Evolutionary conservation across 2,329 filamentous ascomycete genomes (phyloP).

Genomic region (Diaporthe destruens): DNA sequence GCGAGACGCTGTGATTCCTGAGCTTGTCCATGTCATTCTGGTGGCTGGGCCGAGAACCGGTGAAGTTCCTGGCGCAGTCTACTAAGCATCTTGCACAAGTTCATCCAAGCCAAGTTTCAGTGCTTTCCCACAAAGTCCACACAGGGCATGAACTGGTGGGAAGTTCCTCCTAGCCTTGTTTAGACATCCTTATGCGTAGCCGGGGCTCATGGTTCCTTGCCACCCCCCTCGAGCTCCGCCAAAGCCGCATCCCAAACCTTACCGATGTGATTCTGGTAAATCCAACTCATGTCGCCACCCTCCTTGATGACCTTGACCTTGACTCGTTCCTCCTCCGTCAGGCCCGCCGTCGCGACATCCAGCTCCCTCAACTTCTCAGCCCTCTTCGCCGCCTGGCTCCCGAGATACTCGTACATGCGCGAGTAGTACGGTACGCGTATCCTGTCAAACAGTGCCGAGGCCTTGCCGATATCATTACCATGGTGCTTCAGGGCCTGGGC

Average conservation of each 20-base stretch:
- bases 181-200: background rate
- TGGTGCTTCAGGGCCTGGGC: slow-evolving; percentile 47
- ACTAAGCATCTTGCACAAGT: too few species aligned
- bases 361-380: slow-evolving; percentile 37
- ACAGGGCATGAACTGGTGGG: background rate
- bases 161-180: background rate
- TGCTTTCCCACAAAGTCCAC: background rate
- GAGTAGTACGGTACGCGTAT: slow-evolving; percentile 50
- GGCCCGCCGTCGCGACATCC: slow-evolving; percentile 31
- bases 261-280: slow-evolving; percentile 43
- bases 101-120: background rate
- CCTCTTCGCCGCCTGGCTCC: slow-evolving; percentile 24
- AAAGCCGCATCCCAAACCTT: slow-evolving; percentile 39
- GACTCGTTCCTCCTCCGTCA: slow-evolving; percentile 41
- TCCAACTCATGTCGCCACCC: slow-evolving; percentile 42
- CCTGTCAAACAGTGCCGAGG: slow-evolving; percentile 47
- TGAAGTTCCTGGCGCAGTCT: rapidly evolving
- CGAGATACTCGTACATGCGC: slow-evolving; percentile 46
- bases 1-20: background rate
- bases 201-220: background rate
- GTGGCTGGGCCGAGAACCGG: too few species aligned
- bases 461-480: slow-evolving; percentile 45
- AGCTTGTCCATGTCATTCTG: too few species aligned
- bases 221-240: slow-evolving; percentile 3
- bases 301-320: slow-evolving; percentile 41